phyloP scores from a whole-genome alignment of 208 protist species.

The Borovskyia barvae region DNA sequence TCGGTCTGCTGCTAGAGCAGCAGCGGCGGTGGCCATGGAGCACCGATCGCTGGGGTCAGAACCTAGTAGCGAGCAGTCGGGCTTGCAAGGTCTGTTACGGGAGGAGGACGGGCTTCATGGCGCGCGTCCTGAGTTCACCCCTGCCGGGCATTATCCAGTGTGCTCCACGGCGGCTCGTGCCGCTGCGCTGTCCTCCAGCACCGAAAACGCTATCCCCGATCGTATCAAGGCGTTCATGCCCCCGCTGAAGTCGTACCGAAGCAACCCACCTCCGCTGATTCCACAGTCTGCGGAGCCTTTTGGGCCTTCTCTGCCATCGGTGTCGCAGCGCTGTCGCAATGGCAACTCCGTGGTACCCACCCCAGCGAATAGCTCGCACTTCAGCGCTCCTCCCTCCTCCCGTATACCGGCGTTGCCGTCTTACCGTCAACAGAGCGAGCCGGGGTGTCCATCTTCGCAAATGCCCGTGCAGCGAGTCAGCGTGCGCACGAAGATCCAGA shows the following conservation, averaged over 20 bases:
- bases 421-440: constrained; percentile 28
- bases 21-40: constrained; percentile 19
- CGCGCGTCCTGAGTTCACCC: neutral
- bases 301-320: constrained; percentile 1
- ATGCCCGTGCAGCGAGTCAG: constrained; percentile 4
- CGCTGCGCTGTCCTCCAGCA: neutral
- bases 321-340: constrained; percentile 1
- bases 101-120: neutral
- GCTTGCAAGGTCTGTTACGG: too few relatives aligned
- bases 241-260: constrained; percentile 3
- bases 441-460: neutral
- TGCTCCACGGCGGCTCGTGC: neutral
- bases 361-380: neutral
- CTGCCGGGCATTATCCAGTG: neutral
- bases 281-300: neutral
- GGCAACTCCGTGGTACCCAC: neutral
- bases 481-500: neutral
- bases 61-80: too few relatives aligned
- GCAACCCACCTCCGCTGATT: neutral
- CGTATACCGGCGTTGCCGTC: constrained; percentile 7
- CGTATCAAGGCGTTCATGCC: constrained; percentile 3
- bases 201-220: neutral
- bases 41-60: too few relatives aligned
- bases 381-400: constrained; percentile 3
- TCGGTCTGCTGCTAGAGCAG: constrained; percentile 11